Evolutionary conservation across 2,329 filamentous ascomycete genomes (phyloP).

Genomic region (Nemania sp.): DNA sequence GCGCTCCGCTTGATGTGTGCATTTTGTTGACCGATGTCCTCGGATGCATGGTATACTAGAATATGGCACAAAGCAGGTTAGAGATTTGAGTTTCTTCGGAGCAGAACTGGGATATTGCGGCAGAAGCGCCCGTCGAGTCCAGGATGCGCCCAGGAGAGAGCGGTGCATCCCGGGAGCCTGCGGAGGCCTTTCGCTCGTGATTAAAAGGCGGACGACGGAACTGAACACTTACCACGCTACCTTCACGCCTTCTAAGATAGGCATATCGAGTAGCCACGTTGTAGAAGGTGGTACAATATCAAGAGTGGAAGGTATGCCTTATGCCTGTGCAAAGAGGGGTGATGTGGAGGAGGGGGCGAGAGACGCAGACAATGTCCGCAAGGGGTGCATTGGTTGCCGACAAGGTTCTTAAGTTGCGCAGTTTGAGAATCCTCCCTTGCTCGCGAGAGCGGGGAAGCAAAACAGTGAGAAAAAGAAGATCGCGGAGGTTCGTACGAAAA

Average conservation of each 20-base stretch:
- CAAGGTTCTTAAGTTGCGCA: conserved; percentile 12
- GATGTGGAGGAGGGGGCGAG: conserved; percentile 12
- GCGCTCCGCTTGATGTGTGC: conserved; percentile 68
- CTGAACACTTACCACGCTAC: conserved; percentile 69
- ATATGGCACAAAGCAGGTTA: conserved; percentile 16
- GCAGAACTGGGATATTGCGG: not conserved
- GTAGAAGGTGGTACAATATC: not conserved
- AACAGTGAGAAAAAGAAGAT: not conserved
- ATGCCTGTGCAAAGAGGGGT: conserved; percentile 6
- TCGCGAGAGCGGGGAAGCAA: not conserved
- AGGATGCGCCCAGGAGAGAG: not conserved
- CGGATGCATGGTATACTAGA: conserved; percentile 73
- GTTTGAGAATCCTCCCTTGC: not conserved
- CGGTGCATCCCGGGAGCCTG: not conserved
- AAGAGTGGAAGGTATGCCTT: conserved; percentile 2
- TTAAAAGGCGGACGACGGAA: not conserved
- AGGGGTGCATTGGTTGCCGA: not conserved
- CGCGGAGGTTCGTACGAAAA: not conserved
- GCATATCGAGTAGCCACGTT: conserved; percentile 53
- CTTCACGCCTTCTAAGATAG: conserved; percentile 70
- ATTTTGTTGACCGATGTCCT: conserved; percentile 76
- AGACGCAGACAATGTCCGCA: not conserved
- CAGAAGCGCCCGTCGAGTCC: not conserved
- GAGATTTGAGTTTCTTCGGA: conserved; percentile 18
- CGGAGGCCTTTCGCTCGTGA: not conserved